These are phyloP conservation scores for Leptomonas seymouri DNA, from an alignment of 208 protist species.

Conservation along the genomic window DNA sequence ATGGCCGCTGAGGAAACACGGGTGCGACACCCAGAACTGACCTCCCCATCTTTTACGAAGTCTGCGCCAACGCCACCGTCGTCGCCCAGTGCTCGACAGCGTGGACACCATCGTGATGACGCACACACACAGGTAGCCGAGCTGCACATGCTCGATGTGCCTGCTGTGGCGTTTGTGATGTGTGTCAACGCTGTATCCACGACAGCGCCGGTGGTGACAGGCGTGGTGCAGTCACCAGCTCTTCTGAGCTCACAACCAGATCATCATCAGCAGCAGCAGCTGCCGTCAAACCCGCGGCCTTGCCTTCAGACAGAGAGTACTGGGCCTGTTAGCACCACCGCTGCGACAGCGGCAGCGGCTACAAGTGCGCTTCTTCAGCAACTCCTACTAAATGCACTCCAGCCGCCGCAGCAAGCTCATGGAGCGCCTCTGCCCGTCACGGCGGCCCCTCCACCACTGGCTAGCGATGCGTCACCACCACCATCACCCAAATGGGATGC, in stretches of 20 bases:
- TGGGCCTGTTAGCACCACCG: neutral
- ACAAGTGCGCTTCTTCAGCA: constrained; percentile 41
- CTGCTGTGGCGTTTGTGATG: constrained; percentile 30
- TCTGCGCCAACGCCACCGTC: neutral
- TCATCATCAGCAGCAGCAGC: neutral
- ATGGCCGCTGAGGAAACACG: constrained; percentile 40
- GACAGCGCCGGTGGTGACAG: too few relatives aligned
- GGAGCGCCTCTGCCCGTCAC: neutral
- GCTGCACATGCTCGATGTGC: constrained; percentile 5
- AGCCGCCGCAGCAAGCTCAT: constrained; percentile 15
- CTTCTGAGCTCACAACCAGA: neutral
- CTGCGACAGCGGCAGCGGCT: neutral
- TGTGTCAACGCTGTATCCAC: constrained; percentile 6
- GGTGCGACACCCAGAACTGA: constrained; percentile 33
- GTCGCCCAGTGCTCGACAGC: neutral
- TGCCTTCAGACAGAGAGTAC: neutral
- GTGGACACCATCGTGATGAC: neutral
- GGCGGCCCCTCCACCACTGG: neutral
- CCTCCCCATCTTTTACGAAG: neutral
- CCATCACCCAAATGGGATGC: neutral
- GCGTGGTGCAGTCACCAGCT: too few relatives aligned
- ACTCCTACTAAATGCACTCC: constrained; percentile 52
- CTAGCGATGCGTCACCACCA: too few relatives aligned
- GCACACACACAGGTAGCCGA: neutral
- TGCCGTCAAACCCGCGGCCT: neutral